Evolutionary conservation across 345 rosid species (phyloP).

Genomic region (Psidium friedrichsthalianum): DNA sequence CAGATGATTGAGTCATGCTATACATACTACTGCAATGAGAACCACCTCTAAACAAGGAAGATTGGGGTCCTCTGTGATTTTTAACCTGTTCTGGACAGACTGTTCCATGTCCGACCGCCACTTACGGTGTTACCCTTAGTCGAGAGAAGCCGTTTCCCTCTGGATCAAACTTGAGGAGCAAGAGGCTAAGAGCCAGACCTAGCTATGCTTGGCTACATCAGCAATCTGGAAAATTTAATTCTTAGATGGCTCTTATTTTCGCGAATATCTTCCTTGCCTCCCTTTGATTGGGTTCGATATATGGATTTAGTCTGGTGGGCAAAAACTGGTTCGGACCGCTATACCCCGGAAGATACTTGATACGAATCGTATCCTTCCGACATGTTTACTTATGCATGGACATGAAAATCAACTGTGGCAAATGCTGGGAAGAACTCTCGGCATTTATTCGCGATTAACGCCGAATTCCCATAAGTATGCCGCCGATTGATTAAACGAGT

Average conservation of each 20-base stretch:
- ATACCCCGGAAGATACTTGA: not conserved
- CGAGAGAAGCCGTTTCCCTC: not conserved
- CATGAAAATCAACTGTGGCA: not conserved
- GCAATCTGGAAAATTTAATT: not conserved
- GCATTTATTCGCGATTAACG: not conserved
- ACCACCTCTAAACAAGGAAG: no score
- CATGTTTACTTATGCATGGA: not conserved
- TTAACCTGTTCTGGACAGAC: not conserved
- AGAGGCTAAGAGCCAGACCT: not conserved
- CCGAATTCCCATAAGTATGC: not conserved
- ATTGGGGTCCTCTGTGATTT: no score
- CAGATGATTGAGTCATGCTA: not conserved
- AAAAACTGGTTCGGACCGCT: not conserved
- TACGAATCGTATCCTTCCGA: not conserved
- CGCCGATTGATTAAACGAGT: not conserved
- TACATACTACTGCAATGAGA: no score
- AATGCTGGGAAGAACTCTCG: not conserved
- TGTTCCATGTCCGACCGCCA: not conserved
- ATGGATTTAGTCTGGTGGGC: not conserved
- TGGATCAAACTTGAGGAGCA: not conserved
- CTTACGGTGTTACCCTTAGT: not conserved
- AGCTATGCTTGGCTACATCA: not conserved
- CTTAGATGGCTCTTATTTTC: no score
- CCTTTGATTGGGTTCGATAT: no score
- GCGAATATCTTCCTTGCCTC: no score